A percentile compares a stretch with the other conserved stretches of the same genome.
phyloP scores from a whole-genome alignment of 768 basidiomycete genomes.

The Mycena sanguinolenta region DNA sequence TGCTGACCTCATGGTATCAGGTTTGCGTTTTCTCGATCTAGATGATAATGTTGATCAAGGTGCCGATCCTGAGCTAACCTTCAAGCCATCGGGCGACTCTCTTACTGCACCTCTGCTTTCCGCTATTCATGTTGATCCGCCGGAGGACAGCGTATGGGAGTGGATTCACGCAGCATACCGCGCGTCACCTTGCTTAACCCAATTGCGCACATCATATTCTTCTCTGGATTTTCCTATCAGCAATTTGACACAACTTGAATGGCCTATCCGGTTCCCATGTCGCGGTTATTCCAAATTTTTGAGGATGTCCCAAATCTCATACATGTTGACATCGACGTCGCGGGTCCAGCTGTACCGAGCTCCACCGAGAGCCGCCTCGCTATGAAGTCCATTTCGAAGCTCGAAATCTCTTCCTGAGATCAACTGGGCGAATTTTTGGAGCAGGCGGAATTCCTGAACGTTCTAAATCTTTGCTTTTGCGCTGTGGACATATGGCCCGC shows the following conservation, averaged over 20 bases:
- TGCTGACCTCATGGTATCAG: background rate
- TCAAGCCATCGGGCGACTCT: constrained; percentile 1
- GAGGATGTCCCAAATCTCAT: constrained; percentile 13
- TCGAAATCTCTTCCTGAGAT: constrained; percentile 2
- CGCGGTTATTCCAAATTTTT: constrained; percentile 11
- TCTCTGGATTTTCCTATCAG: constrained; percentile 18
- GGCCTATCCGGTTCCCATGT: constrained; percentile 20
- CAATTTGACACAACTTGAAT: constrained; percentile 17
- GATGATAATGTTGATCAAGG: background rate
- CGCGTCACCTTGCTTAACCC: too few relatives aligned
- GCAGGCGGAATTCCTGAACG: background rate
- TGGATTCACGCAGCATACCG: constrained; percentile 25
- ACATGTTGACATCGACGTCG: constrained; percentile 19
- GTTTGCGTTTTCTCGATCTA: background rate
- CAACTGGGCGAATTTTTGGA: constrained; percentile 20
- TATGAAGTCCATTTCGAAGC: background rate
- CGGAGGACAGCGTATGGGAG: constrained; percentile 17
- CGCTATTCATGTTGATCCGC: constrained; percentile 14
- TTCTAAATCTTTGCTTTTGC: background rate
- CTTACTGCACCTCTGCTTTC: constrained; percentile 21
- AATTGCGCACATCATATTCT: constrained; percentile 8
- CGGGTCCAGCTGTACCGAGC: constrained; percentile 13
- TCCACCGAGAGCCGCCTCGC: constrained; percentile 10
- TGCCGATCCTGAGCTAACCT: constrained; percentile 1
- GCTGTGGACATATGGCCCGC: constrained; percentile 18